phyloP scores from a whole-genome alignment of 2,329 filamentous ascomycete genomes.

The Aureobasidium leucospermi region DNA sequence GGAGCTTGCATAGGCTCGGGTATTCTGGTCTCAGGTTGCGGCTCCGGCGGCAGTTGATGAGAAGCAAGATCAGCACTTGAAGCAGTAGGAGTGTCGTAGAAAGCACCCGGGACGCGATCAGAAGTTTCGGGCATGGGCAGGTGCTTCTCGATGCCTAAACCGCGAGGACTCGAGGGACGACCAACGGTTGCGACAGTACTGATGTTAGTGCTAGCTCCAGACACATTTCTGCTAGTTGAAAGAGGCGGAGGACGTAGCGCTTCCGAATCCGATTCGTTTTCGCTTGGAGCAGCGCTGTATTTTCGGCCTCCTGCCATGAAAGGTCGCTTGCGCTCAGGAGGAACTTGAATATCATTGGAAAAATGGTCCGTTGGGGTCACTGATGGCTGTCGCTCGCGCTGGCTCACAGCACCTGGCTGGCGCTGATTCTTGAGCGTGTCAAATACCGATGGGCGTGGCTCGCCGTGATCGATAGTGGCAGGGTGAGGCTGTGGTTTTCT shows the following conservation, averaged over 20 bases:
- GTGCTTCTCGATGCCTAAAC: conserved; percentile 4
- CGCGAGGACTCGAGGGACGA: conserved; percentile 9
- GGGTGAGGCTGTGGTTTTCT: neutral
- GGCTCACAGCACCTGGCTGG: conserved; percentile 18
- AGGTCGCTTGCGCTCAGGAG: conserved; percentile 57
- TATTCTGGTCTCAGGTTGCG: neutral
- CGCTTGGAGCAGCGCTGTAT: conserved; percentile 6
- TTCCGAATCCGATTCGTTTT: conserved; percentile 12
- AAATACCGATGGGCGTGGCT: conserved; percentile 3
- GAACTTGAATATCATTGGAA: conserved; percentile 15
- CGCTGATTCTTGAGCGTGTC: neutral
- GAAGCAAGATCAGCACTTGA: conserved; percentile 12
- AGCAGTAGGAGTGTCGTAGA: conserved; percentile 16
- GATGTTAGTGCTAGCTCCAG: conserved; percentile 7
- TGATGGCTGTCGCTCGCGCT: conserved; percentile 11
- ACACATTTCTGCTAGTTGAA: conserved; percentile 14
- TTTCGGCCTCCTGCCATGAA: conserved; percentile 52
- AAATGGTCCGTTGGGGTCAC: neutral
- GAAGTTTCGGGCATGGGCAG: neutral
- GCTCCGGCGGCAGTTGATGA: neutral
- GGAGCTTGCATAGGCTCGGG: conserved; percentile 7
- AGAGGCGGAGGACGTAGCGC: conserved; percentile 27
- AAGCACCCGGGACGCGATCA: conserved; percentile 12
- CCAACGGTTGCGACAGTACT: conserved; percentile 4
- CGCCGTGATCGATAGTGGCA: neutral